Conservation (phyloP, 441 rosid species). For the Aleurites moluccanus region DNA sequence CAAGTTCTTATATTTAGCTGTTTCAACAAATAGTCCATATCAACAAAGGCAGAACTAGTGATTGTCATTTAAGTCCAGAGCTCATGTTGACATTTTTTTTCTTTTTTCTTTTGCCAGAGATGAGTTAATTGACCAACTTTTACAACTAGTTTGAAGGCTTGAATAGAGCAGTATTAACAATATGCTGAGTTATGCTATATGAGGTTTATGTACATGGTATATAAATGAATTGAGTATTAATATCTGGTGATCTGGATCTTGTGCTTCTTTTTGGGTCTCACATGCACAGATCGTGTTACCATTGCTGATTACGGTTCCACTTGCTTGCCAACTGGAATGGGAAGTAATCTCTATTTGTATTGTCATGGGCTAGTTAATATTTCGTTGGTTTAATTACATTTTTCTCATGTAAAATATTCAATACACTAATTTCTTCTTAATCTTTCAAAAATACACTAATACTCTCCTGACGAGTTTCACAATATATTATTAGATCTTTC, state of each 20-base stretch:
- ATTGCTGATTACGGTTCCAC: too few species aligned
- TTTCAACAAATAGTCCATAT: neutral
- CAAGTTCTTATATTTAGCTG: neutral
- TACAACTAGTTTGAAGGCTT: neutral
- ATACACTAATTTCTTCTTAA: too few species aligned
- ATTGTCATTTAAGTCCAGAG: neutral
- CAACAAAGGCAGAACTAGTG: neutral
- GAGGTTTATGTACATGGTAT: neutral
- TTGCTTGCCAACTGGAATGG: neutral
- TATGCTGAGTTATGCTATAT: neutral
- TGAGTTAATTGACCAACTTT: conserved; percentile 6
- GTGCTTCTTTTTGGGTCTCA: neutral
- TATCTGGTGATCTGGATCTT: neutral
- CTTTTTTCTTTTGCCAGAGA: conserved; percentile 9
- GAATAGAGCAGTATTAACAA: neutral
- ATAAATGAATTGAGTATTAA: neutral
- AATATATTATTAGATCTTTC: too few species aligned
- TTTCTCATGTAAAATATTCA: too few species aligned
- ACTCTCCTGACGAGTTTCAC: too few species aligned
- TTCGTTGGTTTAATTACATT: too few species aligned
- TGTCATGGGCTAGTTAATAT: too few species aligned
- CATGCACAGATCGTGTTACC: neutral
- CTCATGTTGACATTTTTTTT: neutral
- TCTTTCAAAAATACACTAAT: too few species aligned
- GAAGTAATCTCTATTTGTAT: too few species aligned